Conservation (phyloP, 2,329 filamentous ascomycete species). For the Pleomassaria siparia region DNA sequence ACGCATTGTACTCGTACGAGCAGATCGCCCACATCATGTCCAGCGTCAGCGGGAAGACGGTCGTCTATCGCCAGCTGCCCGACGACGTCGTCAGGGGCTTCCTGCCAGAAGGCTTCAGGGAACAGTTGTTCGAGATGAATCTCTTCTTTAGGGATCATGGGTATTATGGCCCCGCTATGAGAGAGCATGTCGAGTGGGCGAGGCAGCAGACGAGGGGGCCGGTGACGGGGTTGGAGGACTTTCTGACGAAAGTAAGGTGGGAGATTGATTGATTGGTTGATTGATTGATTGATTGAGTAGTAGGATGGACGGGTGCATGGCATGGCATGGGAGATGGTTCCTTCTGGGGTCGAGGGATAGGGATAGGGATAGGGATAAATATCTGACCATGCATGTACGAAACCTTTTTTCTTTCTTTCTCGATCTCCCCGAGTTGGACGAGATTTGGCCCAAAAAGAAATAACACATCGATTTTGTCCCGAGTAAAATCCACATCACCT, state of each 20-base stretch:
- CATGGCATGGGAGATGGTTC: no score
- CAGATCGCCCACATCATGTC: slow-evolving; percentile 46
- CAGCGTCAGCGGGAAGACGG: slow-evolving; percentile 44
- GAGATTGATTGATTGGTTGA: slow-evolving; percentile 18
- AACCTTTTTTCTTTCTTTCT: no score
- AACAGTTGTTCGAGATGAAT: slow-evolving; percentile 31
- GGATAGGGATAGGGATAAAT: no score
- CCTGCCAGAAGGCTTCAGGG: slow-evolving; percentile 19
- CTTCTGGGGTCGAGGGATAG: no score
- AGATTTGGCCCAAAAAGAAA: no score
- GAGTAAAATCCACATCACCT: no score
- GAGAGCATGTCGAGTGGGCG: slow-evolving; percentile 29
- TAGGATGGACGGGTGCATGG: no score
- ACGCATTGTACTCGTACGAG: slow-evolving; percentile 42
- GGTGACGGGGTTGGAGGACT: slow-evolving; percentile 31
- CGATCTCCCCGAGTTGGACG: no score
- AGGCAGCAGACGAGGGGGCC: slow-evolving; percentile 23
- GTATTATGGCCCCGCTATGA: slow-evolving; percentile 28
- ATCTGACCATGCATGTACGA: no score
- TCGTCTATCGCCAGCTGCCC: slow-evolving; percentile 23
- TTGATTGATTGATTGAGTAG: no score
- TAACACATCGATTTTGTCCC: no score
- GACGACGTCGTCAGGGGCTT: slow-evolving; percentile 31
- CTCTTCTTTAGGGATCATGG: slow-evolving; percentile 29
- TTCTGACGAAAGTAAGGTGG: slow-evolving; percentile 22